Conservation (phyloP, 2,329 filamentous ascomycete genomes). For the Cryphonectria naterciae region DNA sequence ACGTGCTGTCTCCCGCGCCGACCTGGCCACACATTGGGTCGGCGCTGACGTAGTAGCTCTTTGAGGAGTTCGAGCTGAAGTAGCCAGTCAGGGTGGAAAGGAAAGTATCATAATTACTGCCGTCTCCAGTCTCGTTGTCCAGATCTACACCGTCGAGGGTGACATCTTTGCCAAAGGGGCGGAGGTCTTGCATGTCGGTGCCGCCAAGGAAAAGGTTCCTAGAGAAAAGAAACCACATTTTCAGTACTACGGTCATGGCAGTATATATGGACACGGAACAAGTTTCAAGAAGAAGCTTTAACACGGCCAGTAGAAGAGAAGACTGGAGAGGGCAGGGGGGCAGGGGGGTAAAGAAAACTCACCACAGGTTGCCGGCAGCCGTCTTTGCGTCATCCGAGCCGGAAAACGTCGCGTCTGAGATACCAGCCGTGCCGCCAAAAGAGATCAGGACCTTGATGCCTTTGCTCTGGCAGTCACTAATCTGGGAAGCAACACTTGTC, state of each 20-base stretch:
- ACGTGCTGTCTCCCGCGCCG: neutral
- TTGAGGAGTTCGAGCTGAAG: constrained; percentile 11
- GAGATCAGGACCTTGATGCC: constrained; percentile 26
- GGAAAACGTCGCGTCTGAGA: constrained; percentile 13
- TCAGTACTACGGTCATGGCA: neutral
- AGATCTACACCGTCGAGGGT: constrained; percentile 22
- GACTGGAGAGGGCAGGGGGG: no score
- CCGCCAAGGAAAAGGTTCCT: constrained; percentile 26
- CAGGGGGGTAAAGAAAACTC: neutral
- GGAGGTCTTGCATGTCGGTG: constrained; percentile 11
- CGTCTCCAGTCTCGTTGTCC: constrained; percentile 20
- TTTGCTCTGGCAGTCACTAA: constrained; percentile 15
- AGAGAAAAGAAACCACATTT: neutral
- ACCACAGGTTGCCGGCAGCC: constrained; percentile 25
- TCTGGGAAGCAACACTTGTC: constrained; percentile 20
- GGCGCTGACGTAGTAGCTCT: constrained; percentile 20
- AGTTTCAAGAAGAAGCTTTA: neutral
- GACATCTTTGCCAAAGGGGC: constrained; percentile 20
- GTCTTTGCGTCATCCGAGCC: constrained; percentile 14
- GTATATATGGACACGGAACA: neutral
- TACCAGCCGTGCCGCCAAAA: constrained; percentile 16
- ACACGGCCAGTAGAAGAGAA: neutral
- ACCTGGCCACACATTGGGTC: constrained; percentile 10
- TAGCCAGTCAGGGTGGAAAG: constrained; percentile 16
- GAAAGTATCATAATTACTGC: constrained; percentile 17